Evolutionary conservation across 2,329 filamentous ascomycete genomes (phyloP).

Genomic region (Tolypocladium ovalisporum): DNA sequence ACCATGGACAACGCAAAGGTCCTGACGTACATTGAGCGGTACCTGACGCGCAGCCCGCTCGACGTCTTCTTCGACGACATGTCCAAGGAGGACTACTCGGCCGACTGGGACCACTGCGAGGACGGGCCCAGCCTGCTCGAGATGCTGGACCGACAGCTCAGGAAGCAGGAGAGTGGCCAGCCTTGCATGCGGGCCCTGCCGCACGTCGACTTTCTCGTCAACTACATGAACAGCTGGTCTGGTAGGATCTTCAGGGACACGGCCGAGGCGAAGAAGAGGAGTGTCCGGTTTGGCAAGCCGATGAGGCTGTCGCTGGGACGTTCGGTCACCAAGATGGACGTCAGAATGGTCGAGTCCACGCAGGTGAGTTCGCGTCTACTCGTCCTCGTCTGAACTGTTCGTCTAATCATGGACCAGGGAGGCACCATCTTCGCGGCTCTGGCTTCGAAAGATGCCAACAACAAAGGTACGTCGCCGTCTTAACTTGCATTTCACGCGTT

Average conservation of each 20-base stretch:
- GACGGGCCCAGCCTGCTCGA: constrained; percentile 34
- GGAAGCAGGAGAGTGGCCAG: constrained; percentile 33
- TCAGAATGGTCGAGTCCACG: constrained; percentile 37
- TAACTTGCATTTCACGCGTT: not conserved
- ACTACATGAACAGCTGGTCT: constrained; percentile 46
- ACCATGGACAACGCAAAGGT: constrained; percentile 63
- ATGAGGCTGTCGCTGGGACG: constrained; percentile 31
- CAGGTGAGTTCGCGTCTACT: constrained; percentile 18
- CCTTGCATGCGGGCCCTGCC: constrained; percentile 40
- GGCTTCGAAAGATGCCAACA: constrained; percentile 23
- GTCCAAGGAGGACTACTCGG: constrained; percentile 37
- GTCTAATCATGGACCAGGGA: constrained; percentile 14
- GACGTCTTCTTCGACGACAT: constrained; percentile 46
- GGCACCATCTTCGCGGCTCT: constrained; percentile 29
- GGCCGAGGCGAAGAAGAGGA: constrained; percentile 57
- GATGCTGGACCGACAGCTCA: constrained; percentile 37
- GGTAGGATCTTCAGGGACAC: constrained; percentile 55
- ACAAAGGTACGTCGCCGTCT: constrained; percentile 20
- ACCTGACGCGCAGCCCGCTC: constrained; percentile 56
- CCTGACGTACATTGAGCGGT: constrained; percentile 65
- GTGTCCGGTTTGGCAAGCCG: constrained; percentile 54
- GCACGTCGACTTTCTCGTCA: constrained; percentile 52
- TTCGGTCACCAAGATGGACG: constrained; percentile 41
- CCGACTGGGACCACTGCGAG: constrained; percentile 31
- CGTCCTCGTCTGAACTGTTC: too few relatives aligned